phyloP scores from a whole-genome alignment of 768 basidiomycete genomes.

The Leccinum aurantiacum region DNA sequence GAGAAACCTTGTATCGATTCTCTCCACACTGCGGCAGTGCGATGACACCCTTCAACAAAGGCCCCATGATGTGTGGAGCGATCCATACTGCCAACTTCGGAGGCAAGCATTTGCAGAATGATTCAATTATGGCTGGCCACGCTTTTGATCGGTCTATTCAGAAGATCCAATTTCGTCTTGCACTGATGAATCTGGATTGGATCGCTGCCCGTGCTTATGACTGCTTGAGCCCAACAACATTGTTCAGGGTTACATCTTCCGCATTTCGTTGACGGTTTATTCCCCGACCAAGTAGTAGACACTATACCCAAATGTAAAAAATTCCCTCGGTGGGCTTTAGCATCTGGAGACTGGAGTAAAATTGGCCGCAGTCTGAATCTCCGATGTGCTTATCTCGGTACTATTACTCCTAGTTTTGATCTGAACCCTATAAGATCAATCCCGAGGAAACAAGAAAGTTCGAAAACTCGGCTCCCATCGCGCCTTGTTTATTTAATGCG shows the following conservation, averaged over 20 bases:
- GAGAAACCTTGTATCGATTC: neutral
- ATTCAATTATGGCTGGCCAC: neutral
- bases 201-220: slow-evolving; percentile 7
- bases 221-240: neutral
- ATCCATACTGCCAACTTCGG: neutral
- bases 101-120: neutral
- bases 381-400: slow-evolving; percentile 18
- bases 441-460: slow-evolving; percentile 16
- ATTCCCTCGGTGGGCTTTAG: slow-evolving; percentile 5
- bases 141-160: neutral
- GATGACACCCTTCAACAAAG: neutral
- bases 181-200: slow-evolving; percentile 4
- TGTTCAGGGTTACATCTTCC: neutral
- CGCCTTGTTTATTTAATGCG: slow-evolving; percentile 12
- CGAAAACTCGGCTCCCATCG: slow-evolving; percentile 14
- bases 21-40: neutral
- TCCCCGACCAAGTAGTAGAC: neutral
- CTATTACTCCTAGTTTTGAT: slow-evolving; percentile 8
- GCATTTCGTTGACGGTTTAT: too few species aligned
- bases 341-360: slow-evolving; percentile 23
- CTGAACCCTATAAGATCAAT: slow-evolving; percentile 4
- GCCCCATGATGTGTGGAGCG: neutral
- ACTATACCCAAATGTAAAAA: slow-evolving; percentile 5
- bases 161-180: slow-evolving; percentile 11
- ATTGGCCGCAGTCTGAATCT: neutral